Base-by-base conservation (phyloP, 768 basidiomycete species). In the Termitomyces bulborhizus region DNA sequence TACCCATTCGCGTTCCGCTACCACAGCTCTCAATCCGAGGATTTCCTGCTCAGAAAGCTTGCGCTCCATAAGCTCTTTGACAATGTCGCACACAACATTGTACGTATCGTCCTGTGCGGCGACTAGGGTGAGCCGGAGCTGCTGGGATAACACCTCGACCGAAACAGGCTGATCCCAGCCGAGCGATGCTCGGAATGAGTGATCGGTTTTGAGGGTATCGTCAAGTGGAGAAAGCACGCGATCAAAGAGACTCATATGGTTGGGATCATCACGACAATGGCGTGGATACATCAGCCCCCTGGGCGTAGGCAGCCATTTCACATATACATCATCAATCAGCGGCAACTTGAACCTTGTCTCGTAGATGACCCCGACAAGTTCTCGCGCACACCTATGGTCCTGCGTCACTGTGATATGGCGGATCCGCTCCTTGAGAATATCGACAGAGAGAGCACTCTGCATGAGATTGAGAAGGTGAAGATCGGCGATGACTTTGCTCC, bases 101-200 rank as follows among this genome's bases (percentile, higher is more conserved):
- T 56, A 62, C 7, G 18, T 34, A 16, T 32, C 34, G 46, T 13
- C 32, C 11, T 7, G 31, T 26, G 31, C 44, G 5, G 21, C 32
- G 5, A 8, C 5, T 18, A 61, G 34, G 5, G 41, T 50, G 31
- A n/a, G 31, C 5, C 13, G 39, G 24, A 79, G 62, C 54, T 80
- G 78, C 29, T 67, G 40, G 4, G 63, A 56, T 16, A 79, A 29
- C 11, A 73, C 57, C 2, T 55, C 46, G 15, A 69, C 54, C 0
- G 70, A 44, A 32, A 79, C 46, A 0, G 68, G 68, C 31, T 69
- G 50, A 53, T 74, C 65, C 79, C 80, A 81, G 1, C 69, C 67
- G 31, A 80, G 63, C 3, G 65, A 64, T 1, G 46, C 50, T 9
- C 62, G 67, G 27, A 79, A 57, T 0, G 70, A 65, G 5, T 60